Conservation (phyloP, 148 eudicot species). For the Arbutus unedo region DNA sequence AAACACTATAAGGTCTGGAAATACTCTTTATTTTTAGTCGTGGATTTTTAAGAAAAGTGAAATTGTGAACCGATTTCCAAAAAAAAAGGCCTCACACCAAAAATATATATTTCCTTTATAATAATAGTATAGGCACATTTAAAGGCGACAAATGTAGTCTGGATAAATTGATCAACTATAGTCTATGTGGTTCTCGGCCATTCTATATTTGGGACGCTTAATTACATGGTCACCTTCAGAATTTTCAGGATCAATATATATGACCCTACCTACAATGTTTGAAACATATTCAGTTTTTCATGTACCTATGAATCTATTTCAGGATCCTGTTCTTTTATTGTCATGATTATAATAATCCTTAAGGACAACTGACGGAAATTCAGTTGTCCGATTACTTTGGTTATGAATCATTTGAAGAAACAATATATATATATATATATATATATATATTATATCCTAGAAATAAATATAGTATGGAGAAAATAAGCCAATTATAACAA, state of each 20-base stretch:
- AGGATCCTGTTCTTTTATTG: constrained; percentile 6
- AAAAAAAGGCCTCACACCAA: too few relatives aligned
- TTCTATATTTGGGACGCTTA: background rate
- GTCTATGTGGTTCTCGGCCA: background rate
- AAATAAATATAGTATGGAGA: background rate
- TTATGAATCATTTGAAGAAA: background rate
- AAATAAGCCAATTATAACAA: too few relatives aligned
- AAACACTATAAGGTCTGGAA: too few relatives aligned
- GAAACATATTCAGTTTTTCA: background rate
- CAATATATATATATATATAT: background rate
- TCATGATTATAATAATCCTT: background rate
- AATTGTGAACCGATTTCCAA: too few relatives aligned
- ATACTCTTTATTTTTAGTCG: too few relatives aligned
- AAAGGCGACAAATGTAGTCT: background rate
- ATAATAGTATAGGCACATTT: too few relatives aligned
- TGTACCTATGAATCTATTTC: constrained; percentile 9
- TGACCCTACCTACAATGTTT: constrained; percentile 12
- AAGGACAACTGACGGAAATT: background rate
- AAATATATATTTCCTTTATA: too few relatives aligned
- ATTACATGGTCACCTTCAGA: constrained; percentile 6
- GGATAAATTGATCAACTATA: background rate
- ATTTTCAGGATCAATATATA: background rate
- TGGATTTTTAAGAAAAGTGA: too few relatives aligned
- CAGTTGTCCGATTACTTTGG: background rate
- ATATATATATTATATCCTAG: too few relatives aligned